phyloP scores from a whole-genome alignment of 2,329 filamentous ascomycete species.

The Aspergillus fischeri region DNA sequence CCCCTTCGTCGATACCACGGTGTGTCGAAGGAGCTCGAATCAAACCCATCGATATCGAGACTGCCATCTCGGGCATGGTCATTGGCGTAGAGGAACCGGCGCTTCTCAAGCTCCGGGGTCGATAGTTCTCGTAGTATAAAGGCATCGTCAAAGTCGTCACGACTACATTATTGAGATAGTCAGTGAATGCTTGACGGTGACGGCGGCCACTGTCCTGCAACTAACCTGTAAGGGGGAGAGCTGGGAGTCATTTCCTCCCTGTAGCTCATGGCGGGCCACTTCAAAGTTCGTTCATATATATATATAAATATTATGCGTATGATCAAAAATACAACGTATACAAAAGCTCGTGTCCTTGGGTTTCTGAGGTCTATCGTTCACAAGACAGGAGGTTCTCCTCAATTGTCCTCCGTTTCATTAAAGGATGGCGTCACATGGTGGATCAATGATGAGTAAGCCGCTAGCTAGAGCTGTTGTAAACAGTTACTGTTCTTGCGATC shows the following conservation, averaged over 20 bases:
- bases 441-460: neutral
- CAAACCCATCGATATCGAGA: neutral
- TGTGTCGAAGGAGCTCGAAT: neutral
- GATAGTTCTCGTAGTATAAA: conserved; percentile 5
- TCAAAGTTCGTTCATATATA: neutral
- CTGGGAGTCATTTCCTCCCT: conserved; percentile 1
- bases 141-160: conserved; percentile 4
- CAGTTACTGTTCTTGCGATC: neutral
- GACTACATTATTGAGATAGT: neutral
- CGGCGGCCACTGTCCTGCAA: neutral
- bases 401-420: neutral
- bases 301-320: neutral
- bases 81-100: neutral
- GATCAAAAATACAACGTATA: neutral
- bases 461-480: neutral
- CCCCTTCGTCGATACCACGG: neutral
- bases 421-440: neutral
- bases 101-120: conserved; percentile 6
- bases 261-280: conserved; percentile 4
- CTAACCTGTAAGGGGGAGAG: conserved; percentile 10
- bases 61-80: neutral
- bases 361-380: neutral
- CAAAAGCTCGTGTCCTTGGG: neutral
- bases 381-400: neutral
- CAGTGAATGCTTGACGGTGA: neutral